These are phyloP conservation scores for Colletotrichum truncatum DNA, from an alignment of 2,329 filamentous ascomycete genomes.

Conservation along the genomic window DNA sequence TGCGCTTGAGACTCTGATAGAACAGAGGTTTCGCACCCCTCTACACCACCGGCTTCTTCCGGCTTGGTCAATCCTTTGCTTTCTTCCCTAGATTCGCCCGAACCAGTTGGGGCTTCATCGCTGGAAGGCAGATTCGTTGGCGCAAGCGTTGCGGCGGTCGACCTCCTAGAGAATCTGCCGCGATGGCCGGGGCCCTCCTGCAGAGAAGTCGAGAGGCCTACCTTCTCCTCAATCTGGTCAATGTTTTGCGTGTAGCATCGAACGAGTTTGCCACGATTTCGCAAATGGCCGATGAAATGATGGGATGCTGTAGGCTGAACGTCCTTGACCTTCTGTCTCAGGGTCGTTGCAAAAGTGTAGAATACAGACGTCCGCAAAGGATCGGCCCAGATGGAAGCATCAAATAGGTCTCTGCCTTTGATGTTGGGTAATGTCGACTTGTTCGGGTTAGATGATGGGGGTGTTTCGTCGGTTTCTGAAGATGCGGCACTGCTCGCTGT, in stretches of 20 bases:
- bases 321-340: conserved; percentile 71
- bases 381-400: conserved; percentile 75
- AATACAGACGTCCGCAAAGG: conserved; percentile 75
- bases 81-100: not conserved
- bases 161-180: conserved; percentile 65
- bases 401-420: conserved; percentile 77
- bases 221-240: conserved; percentile 76
- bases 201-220: conserved; percentile 72
- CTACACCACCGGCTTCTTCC: not conserved
- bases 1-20: not conserved
- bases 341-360: conserved; percentile 75
- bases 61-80: not conserved
- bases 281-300: conserved; percentile 73
- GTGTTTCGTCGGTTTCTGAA: conserved; percentile 56
- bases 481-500: conserved; percentile 48
- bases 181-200: conserved; percentile 69
- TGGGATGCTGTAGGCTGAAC: conserved; percentile 73
- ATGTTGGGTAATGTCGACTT: conserved; percentile 63
- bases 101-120: not conserved
- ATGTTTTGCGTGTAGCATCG: conserved; percentile 82
- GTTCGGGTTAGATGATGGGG: conserved; percentile 47
- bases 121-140: conserved; percentile 6
- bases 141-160: conserved; percentile 39
- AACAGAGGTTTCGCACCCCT: not conserved
- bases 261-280: conserved; percentile 74